Base-by-base conservation (phyloP, 1,139 yeast species). In the Kazachstania sp. region DNA sequence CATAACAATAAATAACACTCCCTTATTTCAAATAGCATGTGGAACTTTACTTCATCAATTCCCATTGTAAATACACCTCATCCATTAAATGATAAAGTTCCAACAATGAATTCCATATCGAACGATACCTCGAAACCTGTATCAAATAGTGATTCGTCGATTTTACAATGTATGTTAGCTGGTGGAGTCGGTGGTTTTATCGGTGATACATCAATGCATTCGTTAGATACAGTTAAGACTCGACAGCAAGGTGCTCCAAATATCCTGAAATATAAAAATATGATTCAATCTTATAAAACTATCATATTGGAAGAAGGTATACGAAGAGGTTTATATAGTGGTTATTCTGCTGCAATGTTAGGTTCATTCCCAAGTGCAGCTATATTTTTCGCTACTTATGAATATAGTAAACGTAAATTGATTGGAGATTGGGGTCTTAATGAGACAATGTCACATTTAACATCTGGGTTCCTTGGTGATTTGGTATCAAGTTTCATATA, bases 341-440 rank as follows among this genome's bases (percentile, higher is more conserved):
- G 98, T 1, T 90, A 90, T 66, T 70, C 80, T 12, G 96, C 98
- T 1, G 97, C 97, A 0, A 77, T 88, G 69, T 64, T 87, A 29
- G 98, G 98, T 0, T 83, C 94, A 0, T 79, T 92, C 54, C 98
- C 98, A 2, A 84, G 95, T 29, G 90, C 97, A 2, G 92, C 95
- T 37, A 79, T 90, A 19, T 92, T 92, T 64, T 92, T 92, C 61
- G 87, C 92, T 1, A 81, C 95, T 1, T 92, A 92, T 66, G 98
- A 92, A 63, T 76, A 71, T 37, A 72, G 87, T 29, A 92, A 92
- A 63, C 73, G 97, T 47, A 66, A 66, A 40, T 68, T 90, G 69
- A 83, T 86, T 46, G 73, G 77, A 48, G 81, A 76, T 34, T 77
- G 72, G 59, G 73, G 77, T n/a, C 54, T 84, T 9, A 86, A 88